Conservation (phyloP, 23 red algal genomes). For the Gracilaria caudata region DNA sequence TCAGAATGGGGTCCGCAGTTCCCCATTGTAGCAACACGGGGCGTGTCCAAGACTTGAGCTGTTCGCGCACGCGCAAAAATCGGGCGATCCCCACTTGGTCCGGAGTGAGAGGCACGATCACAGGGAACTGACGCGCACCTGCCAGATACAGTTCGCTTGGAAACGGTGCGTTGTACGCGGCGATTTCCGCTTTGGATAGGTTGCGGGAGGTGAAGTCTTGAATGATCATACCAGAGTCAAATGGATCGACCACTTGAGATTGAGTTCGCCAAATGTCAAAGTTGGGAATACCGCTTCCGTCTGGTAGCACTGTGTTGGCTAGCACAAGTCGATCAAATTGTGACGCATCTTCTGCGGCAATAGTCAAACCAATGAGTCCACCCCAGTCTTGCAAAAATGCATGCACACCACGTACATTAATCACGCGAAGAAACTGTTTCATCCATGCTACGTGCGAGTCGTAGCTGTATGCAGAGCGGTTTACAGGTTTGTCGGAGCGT, state of each 20-base stretch:
- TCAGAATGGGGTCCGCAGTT: constrained; percentile 4
- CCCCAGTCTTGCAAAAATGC: constrained; percentile 23
- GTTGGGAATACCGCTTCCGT: constrained; percentile 13
- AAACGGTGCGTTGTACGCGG: constrained; percentile 26
- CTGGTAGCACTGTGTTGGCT: constrained; percentile 22
- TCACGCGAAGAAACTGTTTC: background rate
- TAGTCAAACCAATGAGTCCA: constrained; percentile 1
- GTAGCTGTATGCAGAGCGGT: constrained; percentile 15
- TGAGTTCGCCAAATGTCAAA: background rate
- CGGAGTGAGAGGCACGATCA: constrained; percentile 30
- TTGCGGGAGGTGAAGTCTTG: background rate
- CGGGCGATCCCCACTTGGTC: background rate
- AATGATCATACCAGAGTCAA: constrained; percentile 3
- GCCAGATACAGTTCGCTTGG: constrained; percentile 7
- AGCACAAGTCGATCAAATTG: constrained; percentile 12
- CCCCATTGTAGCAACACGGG: constrained; percentile 15
- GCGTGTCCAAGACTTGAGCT: background rate
- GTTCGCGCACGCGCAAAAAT: background rate
- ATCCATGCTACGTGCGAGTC: constrained; percentile 12
- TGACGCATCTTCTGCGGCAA: background rate
- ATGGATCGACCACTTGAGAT: background rate
- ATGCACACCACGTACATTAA: background rate
- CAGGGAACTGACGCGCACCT: constrained; percentile 10
- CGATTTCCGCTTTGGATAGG: constrained; percentile 1
- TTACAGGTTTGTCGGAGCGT: constrained; percentile 22